Conservation (phyloP, 495 filamentous ascomycete genomes). For the Aspergillus ellipticus region DNA sequence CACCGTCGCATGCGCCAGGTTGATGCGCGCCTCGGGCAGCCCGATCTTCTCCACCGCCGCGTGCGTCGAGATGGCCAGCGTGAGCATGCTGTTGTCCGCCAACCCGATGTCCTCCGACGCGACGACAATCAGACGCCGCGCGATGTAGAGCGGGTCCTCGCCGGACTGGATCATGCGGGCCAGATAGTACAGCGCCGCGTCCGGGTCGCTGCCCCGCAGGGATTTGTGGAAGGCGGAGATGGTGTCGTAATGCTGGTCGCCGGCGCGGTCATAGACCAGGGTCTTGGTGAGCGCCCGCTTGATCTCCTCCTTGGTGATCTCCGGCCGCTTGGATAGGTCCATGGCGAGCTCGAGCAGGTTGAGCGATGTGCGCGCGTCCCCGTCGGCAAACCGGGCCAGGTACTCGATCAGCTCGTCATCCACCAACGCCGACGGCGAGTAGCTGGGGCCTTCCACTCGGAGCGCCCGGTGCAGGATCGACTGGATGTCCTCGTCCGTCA, state of each 20-base stretch:
- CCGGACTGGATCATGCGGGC: constrained; percentile 94
- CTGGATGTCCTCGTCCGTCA: constrained; percentile 66
- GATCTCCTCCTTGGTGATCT: constrained; percentile 60
- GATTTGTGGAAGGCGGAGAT: constrained; percentile 98
- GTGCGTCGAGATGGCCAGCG: constrained; percentile 79
- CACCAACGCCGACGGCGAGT: constrained; percentile 58
- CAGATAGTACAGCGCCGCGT: constrained; percentile 90
- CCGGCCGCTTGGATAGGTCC: constrained; percentile 50
- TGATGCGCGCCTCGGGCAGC: constrained; percentile 91
- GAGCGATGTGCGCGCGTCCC: constrained; percentile 86
- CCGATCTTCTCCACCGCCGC: constrained; percentile 85
- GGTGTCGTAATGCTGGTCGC: constrained; percentile 92
- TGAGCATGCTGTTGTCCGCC: constrained; percentile 81
- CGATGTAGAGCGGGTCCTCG: constrained; percentile 90
- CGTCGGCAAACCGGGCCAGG: constrained; percentile 80
- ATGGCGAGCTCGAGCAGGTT: constrained; percentile 90
- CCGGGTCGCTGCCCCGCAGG: constrained; percentile 77
- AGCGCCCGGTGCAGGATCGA: constrained; percentile 74
- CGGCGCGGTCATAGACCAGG: constrained; percentile 88
- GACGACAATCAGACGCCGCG: constrained; percentile 85
- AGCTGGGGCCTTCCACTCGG: constrained; percentile 52
- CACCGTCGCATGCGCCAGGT: constrained; percentile 80
- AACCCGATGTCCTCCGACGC: constrained; percentile 90
- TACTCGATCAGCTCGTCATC: constrained; percentile 76
- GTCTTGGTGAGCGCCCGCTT: constrained; percentile 83